Conservation (phyloP, 352 stramenopile genomes). For the Globisporangium nunn region DNA sequence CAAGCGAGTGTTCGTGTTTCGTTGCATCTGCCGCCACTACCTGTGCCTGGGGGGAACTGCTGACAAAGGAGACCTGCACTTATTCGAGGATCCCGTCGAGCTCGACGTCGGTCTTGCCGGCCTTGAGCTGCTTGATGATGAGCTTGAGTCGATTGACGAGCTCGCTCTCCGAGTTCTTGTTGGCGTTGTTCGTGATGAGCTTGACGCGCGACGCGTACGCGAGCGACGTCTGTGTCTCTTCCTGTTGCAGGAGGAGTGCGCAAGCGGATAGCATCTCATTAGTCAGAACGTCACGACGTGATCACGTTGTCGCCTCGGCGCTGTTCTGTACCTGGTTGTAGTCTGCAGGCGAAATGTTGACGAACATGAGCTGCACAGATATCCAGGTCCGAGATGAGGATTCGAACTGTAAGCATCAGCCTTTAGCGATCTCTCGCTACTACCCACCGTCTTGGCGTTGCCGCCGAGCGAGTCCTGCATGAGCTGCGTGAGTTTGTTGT, state of each 20-base stretch:
- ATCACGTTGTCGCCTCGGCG: neutral
- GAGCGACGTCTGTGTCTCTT: conserved; percentile 81
- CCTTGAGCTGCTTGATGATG: conserved; percentile 75
- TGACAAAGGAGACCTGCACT: neutral
- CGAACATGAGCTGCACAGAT: conserved; percentile 74
- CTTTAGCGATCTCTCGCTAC: neutral
- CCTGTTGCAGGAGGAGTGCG: conserved; percentile 17
- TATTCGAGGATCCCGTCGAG: conserved; percentile 59
- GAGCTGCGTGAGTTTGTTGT: conserved; percentile 92
- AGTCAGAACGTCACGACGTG: conserved; percentile 4
- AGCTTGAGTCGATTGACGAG: conserved; percentile 74
- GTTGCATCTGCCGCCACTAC: neutral
- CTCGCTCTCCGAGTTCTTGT: conserved; percentile 83
- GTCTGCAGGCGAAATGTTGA: conserved; percentile 85
- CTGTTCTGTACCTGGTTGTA: conserved; percentile 67
- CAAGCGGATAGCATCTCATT: neutral
- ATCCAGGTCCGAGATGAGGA: neutral
- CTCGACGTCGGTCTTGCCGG: conserved; percentile 60
- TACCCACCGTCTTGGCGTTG: conserved; percentile 87
- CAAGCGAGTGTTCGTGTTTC: conserved; percentile 13
- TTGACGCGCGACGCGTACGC: conserved; percentile 81
- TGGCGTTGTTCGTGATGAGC: conserved; percentile 85
- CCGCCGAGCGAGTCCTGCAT: conserved; percentile 91
- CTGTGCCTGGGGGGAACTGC: neutral
- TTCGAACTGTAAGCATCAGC: neutral